These are phyloP conservation scores for Lasiosphaeria ovina DNA, from an alignment of 495 filamentous ascomycete species.

Conservation along the genomic window DNA sequence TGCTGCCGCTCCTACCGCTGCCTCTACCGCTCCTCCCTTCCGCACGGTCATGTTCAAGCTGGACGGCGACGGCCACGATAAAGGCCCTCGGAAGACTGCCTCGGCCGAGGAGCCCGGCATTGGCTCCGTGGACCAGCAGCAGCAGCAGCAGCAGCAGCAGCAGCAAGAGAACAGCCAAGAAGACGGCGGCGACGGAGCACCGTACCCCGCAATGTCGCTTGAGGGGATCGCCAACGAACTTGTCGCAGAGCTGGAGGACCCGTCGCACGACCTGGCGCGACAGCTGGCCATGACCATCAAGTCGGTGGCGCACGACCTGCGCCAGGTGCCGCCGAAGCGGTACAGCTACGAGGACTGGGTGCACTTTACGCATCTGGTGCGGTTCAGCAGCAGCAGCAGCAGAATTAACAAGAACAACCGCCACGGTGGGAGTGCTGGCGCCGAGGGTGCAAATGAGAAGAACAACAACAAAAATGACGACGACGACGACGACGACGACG, in stretches of 20 bases:
- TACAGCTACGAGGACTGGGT: conserved; percentile 75
- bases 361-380: conserved; percentile 54
- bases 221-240: too few species aligned
- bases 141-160: too few species aligned
- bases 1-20: too few species aligned
- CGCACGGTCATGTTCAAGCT: background rate
- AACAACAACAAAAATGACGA: conserved; percentile 14
- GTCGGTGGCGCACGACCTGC: conserved; percentile 59
- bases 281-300: conserved; percentile 58
- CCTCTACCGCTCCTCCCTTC: too few species aligned
- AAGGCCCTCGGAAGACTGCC: too few species aligned
- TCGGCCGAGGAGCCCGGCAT: too few species aligned
- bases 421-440: conserved; percentile 28
- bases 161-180: background rate
- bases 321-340: conserved; percentile 47
- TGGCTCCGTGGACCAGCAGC: too few species aligned
- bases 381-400: conserved; percentile 24
- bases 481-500: conserved; percentile 29
- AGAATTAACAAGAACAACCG: conserved; percentile 7
- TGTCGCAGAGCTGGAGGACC: conserved; percentile 11
- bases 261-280: conserved; percentile 56
- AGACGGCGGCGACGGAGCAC: too few species aligned
- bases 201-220: too few species aligned
- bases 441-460: conserved; percentile 20
- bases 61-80: background rate